Evolutionary conservation across 2,329 filamentous ascomycete genomes (phyloP), one percentile per base, ranked within the genome.

Genomic region (Claviceps sp.): DNA sequence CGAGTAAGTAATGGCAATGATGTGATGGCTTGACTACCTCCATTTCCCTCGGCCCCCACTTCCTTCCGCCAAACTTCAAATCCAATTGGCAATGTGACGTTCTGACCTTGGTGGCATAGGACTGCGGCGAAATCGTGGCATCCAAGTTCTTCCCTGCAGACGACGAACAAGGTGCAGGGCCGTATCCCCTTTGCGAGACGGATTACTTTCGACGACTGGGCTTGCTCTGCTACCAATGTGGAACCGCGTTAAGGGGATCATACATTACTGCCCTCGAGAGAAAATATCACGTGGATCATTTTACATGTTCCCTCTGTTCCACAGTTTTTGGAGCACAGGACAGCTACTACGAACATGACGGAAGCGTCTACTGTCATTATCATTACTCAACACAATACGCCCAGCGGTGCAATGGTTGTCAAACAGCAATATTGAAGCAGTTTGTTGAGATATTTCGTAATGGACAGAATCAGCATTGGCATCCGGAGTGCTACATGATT

Each of bases 401-500:
- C 38, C 91, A 97, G 65, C 80, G 89, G 52, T 98, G 93, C 67
- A 95, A 95, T 66, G 93, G 93, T 58, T 98, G 93, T 63, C 89
- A 95, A 63, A 96, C 91, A 2, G 89, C 93, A 50, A 98, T 98
- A 57, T 75, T 98, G 44, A 98, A 98, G 72, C 93, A 98, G 67
- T 98, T 98, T 66, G 93, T 98, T 55, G 93, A 98, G 68, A 97
- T 98, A 55, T 98, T 90, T 70, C 85, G 93, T 60, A 97, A 97
- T 67, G 91, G 91, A 2, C 87, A 95, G 65, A 96, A 97, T 64
- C 93, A 98, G 64, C 93, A 98, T 66, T 98, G 93, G 93, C 93
- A 98, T 65, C 93, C 93, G 2, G 93, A 98, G 69, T 98, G 93
- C 69, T 98, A 98, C 70, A 98, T 98, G 93, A 98, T 98, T 56